These are phyloP conservation scores for Bocquillonia castaneifolia DNA, from an alignment of 441 rosid species.

Conservation along the genomic window DNA sequence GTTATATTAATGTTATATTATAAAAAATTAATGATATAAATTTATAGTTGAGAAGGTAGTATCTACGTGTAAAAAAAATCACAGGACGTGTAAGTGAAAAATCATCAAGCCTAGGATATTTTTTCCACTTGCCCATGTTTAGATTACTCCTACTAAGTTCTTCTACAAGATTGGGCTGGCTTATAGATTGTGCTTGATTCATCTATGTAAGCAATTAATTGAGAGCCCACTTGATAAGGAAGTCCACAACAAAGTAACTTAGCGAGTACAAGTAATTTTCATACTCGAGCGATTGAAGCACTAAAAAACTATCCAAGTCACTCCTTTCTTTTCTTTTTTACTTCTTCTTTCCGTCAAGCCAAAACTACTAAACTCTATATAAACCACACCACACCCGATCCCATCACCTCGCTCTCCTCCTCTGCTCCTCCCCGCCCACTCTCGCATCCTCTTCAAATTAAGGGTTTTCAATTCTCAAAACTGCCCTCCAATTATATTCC, in stretches of 20 bases:
- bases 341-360: background rate
- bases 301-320: background rate
- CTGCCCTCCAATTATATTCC: constrained; percentile 25
- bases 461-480: background rate
- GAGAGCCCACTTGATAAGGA: no score
- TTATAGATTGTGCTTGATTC: no score
- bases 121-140: no score
- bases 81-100: no score
- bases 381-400: background rate
- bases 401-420: background rate
- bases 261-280: background rate
- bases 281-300: background rate
- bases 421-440: background rate
- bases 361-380: background rate
- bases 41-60: no score
- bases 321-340: background rate
- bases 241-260: background rate
- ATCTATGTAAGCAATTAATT: no score
- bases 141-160: no score
- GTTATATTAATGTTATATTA: no score
- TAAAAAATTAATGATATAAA: no score
- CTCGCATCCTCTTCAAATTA: background rate
- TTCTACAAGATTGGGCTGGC: no score
- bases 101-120: no score
- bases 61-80: no score